Evolutionary conservation across 768 basidiomycete genomes (phyloP), one percentile per base, ranked within the genome.

Genomic region (Leccinum incarnatum): DNA sequence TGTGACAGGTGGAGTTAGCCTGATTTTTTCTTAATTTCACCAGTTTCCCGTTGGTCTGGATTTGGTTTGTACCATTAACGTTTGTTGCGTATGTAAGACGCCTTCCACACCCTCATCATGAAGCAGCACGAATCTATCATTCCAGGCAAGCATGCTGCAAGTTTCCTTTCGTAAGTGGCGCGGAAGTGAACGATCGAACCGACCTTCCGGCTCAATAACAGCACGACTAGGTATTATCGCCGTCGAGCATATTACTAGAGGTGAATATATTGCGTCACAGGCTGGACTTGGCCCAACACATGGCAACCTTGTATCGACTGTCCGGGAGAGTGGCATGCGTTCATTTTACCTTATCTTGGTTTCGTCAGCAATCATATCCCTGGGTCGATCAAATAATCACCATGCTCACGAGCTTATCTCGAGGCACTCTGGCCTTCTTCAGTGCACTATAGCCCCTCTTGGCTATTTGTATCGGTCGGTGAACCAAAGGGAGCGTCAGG

Each of bases 1-100:
- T 53, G 50, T 45, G 56, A 51, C 67, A 85, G 84, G 85, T 86
- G 57, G 80, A 85, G 71, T 65, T 73, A 62, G 67, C 71, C 53
- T 81, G 71, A 79, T 63, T 54, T 17, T 51, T 25, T 50, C 14
- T 42, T 4, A 14, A 17, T 34, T 37, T 36, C 54, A 23, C 10
- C 32, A 45, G 11, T 45, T 23, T 61, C 51, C 54, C 49, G 55
- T 58, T 40, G 50, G 64, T 36, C 42, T 50, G 60, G 50, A 56
- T 54, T 40, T 51, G 55, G 47, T 58, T 53, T 60, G 56, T 60
- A 59, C 27, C 5, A 49, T 42, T 61, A 66, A 60, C 47, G 59
- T 70, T 70, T 19, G 23, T 56, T 60, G 57, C 51, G 65, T 71
- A 62, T 67, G 69, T 62, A 63, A 63, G 65, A 60, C 58, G 42